Base-by-base conservation (phyloP, 2,329 filamentous ascomycete genomes). In the Chaetomiaceae sp. region DNA sequence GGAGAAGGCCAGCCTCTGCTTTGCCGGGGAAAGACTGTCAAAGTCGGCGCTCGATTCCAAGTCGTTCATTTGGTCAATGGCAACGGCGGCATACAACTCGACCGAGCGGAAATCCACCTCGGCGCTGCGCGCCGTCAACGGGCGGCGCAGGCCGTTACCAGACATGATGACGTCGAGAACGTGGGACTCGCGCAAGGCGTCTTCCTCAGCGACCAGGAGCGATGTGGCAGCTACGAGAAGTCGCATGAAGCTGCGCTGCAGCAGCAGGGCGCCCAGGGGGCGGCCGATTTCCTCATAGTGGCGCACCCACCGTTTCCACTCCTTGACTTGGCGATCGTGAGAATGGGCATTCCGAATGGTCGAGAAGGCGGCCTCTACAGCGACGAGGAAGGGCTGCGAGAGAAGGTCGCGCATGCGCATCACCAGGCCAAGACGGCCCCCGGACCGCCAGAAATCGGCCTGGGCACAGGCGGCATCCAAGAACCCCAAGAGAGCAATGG, bases 21-120 rank as follows among this genome's bases (percentile, higher is more conserved):
- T 91, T 72, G 87, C 91, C 6, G 85, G 79, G 1, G 91, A 92
- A 54, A 97, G 81, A 62, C 88, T 85, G 39, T 96, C 77, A 68
- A 96, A 97, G 69, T 97, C 94, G 1, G 90, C 87, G 55, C 89
- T 89, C 45, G 91, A 90, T 60, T 97, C 91, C 19, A 99, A 76
- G 47, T 91, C 82, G 62, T 85, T 84, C 77, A 97, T 89, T 66
- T 95, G 88, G 57, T 95, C 88, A 11, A 83, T 77, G 31, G 91
- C 85, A 59, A 95, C 82, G 43, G 81, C 81, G 1, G 88, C 83
- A 59, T 94, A 81, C 9, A 76, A 74, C 58, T 85, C 81, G 36
- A 87, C 72, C 0, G 79, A 82, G 42, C 70, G 73, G 53, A 76
- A 75, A 57, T 85, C 79, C 4, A 72, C 75, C 48, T 84, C 79